Base-by-base conservation (phyloP, 1,139 yeast species). In the Wickerhamomyces sp. region DNA sequence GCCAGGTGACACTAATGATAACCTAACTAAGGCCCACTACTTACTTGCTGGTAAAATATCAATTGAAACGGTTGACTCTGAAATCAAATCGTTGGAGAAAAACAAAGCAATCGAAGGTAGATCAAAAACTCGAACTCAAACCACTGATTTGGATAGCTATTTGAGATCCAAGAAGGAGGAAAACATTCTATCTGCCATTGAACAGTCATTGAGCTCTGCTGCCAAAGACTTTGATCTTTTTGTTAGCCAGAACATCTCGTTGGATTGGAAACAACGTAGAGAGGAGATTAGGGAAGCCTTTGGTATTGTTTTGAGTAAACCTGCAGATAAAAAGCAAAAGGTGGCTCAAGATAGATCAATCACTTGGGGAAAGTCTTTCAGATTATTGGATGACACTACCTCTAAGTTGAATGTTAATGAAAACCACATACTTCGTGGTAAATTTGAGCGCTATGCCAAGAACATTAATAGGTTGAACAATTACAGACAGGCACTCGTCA, bases 11-110 rank as follows among this genome's bases (percentile, higher is more conserved):
- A 18, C 36, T 0, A 65, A 64, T 33, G 56, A 68, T 18, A 78
- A 80, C 51, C 85, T 78, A 60, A 87, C 96, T 2, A 87, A 85
- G 57, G 98, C 97, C 0, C 97, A 90, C 59, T 91, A 91, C 62
- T 69, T 91, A 40, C 72, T 93, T 45, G 96, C 97, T 2, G 87
- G 94, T 1, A 85, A 94, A 60, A 97, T 91, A 45, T 84, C 89
- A 47, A 87, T 95, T 39, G 96, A 89, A 58, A 95, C 89, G 47
- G 83, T 93, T 41, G 91, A 86, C 54, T 72, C 74, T 40, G 91
- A 87, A 45, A 68, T 84, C 53, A 75, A 75, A 34, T 59, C 55
- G 23, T 56, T 69, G 27, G 63, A 66, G 40, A 58, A 50, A 13
- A 48, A 49, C 27, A 58, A 49, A 34, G 51, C 50, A 18, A 40